Conservation (phyloP, 1,139 yeast species). For the Candida sp. region DNA sequence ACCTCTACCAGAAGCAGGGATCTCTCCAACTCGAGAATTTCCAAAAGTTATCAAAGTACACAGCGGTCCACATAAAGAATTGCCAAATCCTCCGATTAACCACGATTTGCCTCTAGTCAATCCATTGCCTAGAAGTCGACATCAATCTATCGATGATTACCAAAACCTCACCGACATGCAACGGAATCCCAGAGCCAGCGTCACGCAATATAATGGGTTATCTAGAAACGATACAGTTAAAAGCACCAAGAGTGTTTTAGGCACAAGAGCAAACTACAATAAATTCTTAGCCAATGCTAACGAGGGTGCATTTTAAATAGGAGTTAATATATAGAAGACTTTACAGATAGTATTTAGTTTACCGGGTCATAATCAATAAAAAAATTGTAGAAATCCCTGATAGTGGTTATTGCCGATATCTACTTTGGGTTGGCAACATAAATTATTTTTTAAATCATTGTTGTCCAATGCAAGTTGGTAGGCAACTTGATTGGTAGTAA, state of each 20-base stretch:
- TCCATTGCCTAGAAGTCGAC: constrained; percentile 2
- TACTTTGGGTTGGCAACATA: too few relatives aligned
- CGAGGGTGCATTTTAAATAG: constrained; percentile 8
- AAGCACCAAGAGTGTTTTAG: constrained; percentile 36
- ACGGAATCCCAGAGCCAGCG: not conserved
- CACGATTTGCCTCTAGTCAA: constrained; percentile 37
- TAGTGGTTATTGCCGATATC: too few relatives aligned
- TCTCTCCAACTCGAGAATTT: constrained; percentile 1
- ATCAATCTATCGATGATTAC: not conserved
- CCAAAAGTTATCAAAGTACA: not conserved
- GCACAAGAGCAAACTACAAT: constrained; percentile 38
- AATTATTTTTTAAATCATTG: too few relatives aligned
- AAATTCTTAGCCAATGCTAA: constrained; percentile 34
- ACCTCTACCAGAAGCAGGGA: not conserved
- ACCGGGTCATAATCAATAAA: not conserved
- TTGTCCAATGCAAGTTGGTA: too few relatives aligned
- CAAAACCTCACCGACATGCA: not conserved
- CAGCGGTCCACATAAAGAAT: not conserved
- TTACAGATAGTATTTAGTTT: not conserved
- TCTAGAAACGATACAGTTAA: constrained; percentile 18
- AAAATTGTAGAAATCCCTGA: not conserved
- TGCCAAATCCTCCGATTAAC: constrained; percentile 10
- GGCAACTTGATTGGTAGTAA: too few relatives aligned
- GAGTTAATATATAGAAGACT: not conserved
- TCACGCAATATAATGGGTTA: constrained; percentile 4